Evolutionary conservation across 805 yeast genomes (phyloP), one percentile per base, ranked within the genome.

Genomic region (Hanseniaspora nectarophila): DNA sequence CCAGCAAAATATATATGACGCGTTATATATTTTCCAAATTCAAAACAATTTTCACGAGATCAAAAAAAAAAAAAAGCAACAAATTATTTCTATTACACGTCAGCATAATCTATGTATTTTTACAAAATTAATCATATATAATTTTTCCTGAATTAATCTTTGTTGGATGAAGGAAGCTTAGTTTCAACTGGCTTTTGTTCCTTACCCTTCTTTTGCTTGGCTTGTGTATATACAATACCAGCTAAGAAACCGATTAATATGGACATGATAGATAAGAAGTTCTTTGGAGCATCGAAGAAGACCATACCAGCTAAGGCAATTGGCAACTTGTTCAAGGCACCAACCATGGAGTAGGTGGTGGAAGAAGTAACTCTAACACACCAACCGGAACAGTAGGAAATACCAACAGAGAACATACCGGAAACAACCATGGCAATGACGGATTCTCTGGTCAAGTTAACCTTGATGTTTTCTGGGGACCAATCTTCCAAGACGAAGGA

Each of bases 351-450:
- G 74, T 92, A 92, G 53, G 98, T 92, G 53, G 98, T 92, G 26
- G 97, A 89, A 21, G 97, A 87, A 42, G 98, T 92, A 58, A 92
- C 97, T 73, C 98, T 86, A 59, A 92, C 95, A 78, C 98, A 92
- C 98, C 98, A 92, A 56, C 97, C 98, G 12, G 97, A 88, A 70
- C 96, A 87, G 78, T 92, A 92, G 43, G 97, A 90, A 67, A 92
- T 92, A 73, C 95, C 97, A 51, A 92, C 95, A 31, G 97, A 83
- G 43, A 95, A 82, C 60, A 85, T 78, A 69, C 98, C 98, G 34
- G 96, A 86, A 65, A 90, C 77, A 57, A 92, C 63, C 95, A 92
- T 89, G 43, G 81, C 69, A 57, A 87, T 75, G 54, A 86, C 77
- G 42, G 90, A 75, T 57, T 72, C 68, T 67, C 89, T 77, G 60